Base-by-base conservation (phyloP, 2,329 filamentous ascomycete species). In the Stemphylium beticola region DNA sequence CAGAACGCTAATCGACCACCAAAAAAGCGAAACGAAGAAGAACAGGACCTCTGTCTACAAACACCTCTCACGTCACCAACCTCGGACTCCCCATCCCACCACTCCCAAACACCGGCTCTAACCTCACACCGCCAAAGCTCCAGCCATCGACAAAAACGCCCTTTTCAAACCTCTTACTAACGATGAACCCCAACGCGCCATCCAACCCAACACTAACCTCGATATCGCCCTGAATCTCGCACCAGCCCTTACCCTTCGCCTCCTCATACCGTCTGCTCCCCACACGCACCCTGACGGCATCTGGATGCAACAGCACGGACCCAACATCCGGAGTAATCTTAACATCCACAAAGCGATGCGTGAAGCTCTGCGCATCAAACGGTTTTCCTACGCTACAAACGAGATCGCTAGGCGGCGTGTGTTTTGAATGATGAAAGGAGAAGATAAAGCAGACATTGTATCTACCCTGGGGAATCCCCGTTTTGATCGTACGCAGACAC, bases 331-430 rank as follows among this genome's bases (percentile, higher is more conserved):
- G 71, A 4, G 74, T 73, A 51, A 77, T 76, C 15, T 69, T 67
- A 2, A 75, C 74, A 46, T 77, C 74, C 0, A 77, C 74, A 48
- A 61, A 72, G 0, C 74, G 66, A 7, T 51, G 41, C n/a, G 60
- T 48, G 34, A 76, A 77, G 0, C 67, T 74, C 1, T 12, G 40
- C 0, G 60, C 31, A 48, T 76, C 74, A 37, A 72, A 74, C 0
- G 74, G 74, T 47, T 71, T 72, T 4, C 74, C 74, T 1, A 76
- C 74, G 6, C 67, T 73, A 29, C 75, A 75, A 2, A 77, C 66
- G 10, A 77, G 34, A 20, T 76, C 69, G 2, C 56, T 45, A 0
- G 74, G 74, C 0, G 63, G 38, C 0, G 57, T 61, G 32, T 71
- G 31, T 4, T 45, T 42, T 12, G 55, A 54, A 2, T 63, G 55